Conservation (phyloP, 495 filamentous ascomycete genomes). For the Trypethelium eluteriae region DNA sequence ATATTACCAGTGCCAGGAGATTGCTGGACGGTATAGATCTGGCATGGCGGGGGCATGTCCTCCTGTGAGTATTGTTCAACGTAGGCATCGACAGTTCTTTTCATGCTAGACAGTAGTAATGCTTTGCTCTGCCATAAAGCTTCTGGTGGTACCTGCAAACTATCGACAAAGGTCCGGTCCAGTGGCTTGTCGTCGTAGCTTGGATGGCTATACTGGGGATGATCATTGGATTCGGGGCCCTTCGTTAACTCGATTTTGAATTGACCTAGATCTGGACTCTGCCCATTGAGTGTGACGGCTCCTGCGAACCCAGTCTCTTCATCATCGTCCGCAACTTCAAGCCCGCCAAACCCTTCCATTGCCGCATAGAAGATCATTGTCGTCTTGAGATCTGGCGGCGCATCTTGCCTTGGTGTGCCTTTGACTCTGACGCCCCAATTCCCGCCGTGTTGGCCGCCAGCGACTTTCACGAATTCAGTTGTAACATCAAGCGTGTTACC, state of each 20-base stretch:
- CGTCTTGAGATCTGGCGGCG: slow-evolving; percentile 56
- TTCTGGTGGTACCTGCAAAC: slow-evolving; percentile 57
- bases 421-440: slow-evolving; percentile 87
- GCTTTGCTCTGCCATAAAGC: slow-evolving; percentile 80
- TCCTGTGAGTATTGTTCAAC: slow-evolving; percentile 64
- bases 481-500: slow-evolving; percentile 82
- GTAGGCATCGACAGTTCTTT: slow-evolving; percentile 61
- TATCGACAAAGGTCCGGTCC: slow-evolving; percentile 67
- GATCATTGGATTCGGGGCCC: slow-evolving; percentile 54
- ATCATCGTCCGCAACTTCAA: slow-evolving; percentile 50
- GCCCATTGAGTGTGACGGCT: slow-evolving; percentile 68
- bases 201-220: slow-evolving; percentile 54
- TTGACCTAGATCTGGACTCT: slow-evolving; percentile 66
- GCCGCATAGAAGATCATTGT: slow-evolving; percentile 73
- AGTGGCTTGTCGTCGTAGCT: slow-evolving; percentile 65
- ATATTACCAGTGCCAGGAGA: slow-evolving; percentile 65
- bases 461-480: slow-evolving; percentile 88
- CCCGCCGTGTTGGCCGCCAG: slow-evolving; percentile 78
- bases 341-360: slow-evolving; percentile 65
- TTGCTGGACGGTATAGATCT: slow-evolving; percentile 73
- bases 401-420: slow-evolving; percentile 67
- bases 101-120: slow-evolving; percentile 68
- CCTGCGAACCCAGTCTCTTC: slow-evolving; percentile 53
- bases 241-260: slow-evolving; percentile 75
- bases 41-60: slow-evolving; percentile 69